Evolutionary conservation across 495 filamentous ascomycete species (phyloP), one percentile per base, ranked within the genome.

Genomic region (Aspergillus avenaceus): DNA sequence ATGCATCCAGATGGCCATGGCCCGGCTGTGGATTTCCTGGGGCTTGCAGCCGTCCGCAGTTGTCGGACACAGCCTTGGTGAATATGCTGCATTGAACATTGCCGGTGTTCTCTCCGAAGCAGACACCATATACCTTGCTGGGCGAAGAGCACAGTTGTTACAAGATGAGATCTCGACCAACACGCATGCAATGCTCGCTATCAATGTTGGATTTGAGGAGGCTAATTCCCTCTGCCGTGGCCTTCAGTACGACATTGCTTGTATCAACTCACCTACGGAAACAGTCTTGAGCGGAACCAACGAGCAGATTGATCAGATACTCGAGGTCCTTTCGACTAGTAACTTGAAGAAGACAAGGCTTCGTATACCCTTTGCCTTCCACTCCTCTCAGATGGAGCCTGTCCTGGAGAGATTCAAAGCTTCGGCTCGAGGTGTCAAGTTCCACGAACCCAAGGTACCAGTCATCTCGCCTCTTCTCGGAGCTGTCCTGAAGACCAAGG

Each of bases 61-160:
- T 2, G 72, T 95, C 27, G 91, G 91, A 24, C 91, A 95, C 71
- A 95, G 90, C 63, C 55, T 84, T 7, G 91, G 91, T 45, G 91
- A 96, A 66, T 96, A 91, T 67, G 89, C 91, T 40, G 91, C 91
- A 14, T 73, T 96, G 4, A 79, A 91, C 55, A 81, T 85, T 36
- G 83, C 90, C 14, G 91, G 88, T 45, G 84, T 95, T 14, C 67
- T 96, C 11, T 88, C 85, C 9, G 85, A 81, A 25, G 83, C 79
- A 53, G 91, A 95, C 61, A 84, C 87, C 21, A 83, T 96, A 56
- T 88, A 85, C 56, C 76, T 96, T 5, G 85, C 90, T 42, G 91
- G 90, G 18, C 75, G 79, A 29, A 81, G 91, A 36, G 91, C 91
- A 21, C 74, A 82, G 55, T 73, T 95, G n/a, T 76, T 95, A 6